Conservation (phyloP, 352 stramenopile genomes). For the Plasmopara viticola region DNA sequence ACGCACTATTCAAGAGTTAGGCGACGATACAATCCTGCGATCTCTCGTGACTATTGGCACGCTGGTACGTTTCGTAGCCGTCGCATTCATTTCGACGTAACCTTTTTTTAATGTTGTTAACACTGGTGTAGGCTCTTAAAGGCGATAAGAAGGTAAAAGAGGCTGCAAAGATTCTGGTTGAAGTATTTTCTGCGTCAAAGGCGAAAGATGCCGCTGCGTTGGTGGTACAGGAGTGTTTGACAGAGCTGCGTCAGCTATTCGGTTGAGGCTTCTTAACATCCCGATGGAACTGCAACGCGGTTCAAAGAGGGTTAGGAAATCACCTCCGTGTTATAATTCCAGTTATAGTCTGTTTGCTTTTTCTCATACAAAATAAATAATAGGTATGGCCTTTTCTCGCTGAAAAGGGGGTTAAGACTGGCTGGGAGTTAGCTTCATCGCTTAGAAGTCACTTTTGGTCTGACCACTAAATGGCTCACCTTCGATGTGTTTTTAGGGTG, state of each 20-base stretch:
- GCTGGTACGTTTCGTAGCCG: conserved; percentile 34
- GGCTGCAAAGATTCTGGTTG: conserved; percentile 38
- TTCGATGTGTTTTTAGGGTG: too few relatives aligned
- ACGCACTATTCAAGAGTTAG: conserved; percentile 49
- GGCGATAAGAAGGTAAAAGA: conserved; percentile 41
- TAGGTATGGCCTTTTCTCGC: conserved; percentile 19
- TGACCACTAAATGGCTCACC: too few relatives aligned
- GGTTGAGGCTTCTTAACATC: background rate
- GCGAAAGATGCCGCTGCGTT: conserved; percentile 31
- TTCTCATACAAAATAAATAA: conserved; percentile 33
- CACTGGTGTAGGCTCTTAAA: conserved; percentile 27
- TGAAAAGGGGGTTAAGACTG: conserved; percentile 6
- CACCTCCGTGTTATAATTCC: background rate
- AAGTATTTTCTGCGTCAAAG: conserved; percentile 51
- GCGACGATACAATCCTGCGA: conserved; percentile 72
- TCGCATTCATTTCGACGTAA: too few relatives aligned
- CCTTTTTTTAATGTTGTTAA: background rate
- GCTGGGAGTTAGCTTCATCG: background rate
- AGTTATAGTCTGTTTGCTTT: conserved; percentile 22
- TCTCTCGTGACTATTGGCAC: conserved; percentile 60
- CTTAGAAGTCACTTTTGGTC: too few relatives aligned
- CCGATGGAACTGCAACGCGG: too few relatives aligned
- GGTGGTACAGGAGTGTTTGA: conserved; percentile 47
- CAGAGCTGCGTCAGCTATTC: conserved; percentile 42
- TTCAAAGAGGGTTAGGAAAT: too few relatives aligned